A percentile compares a stretch with the other conserved stretches of the same genome.
phyloP scores from a whole-genome alignment of 371 early-diverging fungal species.

The Mortierella sp. region DNA sequence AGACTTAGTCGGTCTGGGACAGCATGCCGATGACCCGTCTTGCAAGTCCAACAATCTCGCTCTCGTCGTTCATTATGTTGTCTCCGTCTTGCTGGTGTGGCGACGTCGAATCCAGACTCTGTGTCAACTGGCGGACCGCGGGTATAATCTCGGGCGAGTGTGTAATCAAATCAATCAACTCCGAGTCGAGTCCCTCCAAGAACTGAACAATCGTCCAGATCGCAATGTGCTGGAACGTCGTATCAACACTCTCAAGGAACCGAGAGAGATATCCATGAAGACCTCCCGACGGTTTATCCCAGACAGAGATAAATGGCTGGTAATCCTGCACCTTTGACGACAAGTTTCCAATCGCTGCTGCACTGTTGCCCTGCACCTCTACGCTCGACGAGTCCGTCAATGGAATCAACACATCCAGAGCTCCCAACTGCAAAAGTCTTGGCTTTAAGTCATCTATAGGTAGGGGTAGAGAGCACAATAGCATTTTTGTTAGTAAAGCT shows the following conservation, averaged over 20 bases:
- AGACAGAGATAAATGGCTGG: conserved; percentile 74
- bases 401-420: conserved; percentile 80
- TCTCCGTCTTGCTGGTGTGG: conserved; percentile 34
- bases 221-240: conserved; percentile 87
- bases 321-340: conserved; percentile 83
- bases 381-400: conserved; percentile 73
- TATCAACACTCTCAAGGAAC: conserved; percentile 79
- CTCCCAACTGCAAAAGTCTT: conserved; percentile 71
- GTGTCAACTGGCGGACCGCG: conserved; percentile 46
- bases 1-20: conserved; percentile 3
- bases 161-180: conserved; percentile 42
- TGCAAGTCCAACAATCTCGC: conserved; percentile 57
- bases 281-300: conserved; percentile 78
- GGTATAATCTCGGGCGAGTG: conserved; percentile 52
- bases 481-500: background rate
- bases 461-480: background rate
- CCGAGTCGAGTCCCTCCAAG: conserved; percentile 73
- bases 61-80: conserved; percentile 36
- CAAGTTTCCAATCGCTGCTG: conserved; percentile 88
- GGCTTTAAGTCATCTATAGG: conserved; percentile 80
- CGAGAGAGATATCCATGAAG: conserved; percentile 79
- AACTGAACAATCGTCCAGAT: conserved; percentile 94
- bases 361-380: conserved; percentile 90
- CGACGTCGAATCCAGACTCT: conserved; percentile 35
- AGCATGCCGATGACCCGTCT: conserved; percentile 50